Evolutionary conservation across 108 stramenopile species (phyloP).

Genomic region (Parietichytrium sp.): DNA sequence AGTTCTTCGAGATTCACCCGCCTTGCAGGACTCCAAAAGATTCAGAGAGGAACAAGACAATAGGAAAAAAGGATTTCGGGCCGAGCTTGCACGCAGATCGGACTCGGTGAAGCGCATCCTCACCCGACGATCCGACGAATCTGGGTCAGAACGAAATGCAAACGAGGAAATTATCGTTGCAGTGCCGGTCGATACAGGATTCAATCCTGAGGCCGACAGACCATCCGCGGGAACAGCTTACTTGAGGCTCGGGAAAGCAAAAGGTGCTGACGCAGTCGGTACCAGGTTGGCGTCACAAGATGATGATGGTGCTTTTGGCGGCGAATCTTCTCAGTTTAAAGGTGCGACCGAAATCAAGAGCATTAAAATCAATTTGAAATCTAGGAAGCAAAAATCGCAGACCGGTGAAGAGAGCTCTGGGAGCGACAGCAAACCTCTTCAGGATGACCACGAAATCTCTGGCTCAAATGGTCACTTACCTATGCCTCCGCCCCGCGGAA

Average conservation of each 20-base stretch:
- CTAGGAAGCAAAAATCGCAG: too few species aligned
- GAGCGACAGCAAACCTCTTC: too few species aligned
- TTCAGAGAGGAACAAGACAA: constrained; percentile 7
- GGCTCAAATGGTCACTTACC: too few species aligned
- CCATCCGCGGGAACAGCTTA: background rate
- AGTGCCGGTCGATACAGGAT: background rate
- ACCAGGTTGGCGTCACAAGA: background rate
- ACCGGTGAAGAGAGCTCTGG: too few species aligned
- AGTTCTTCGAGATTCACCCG: background rate
- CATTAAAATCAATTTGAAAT: background rate
- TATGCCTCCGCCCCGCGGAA: too few species aligned
- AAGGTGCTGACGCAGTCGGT: background rate
- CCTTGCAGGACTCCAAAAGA: background rate
- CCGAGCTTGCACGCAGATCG: background rate
- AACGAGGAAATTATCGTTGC: background rate
- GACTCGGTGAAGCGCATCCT: background rate
- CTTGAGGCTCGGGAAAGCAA: background rate
- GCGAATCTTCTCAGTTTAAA: background rate
- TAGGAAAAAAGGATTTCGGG: background rate
- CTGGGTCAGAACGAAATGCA: too few species aligned
- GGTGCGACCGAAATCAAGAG: background rate
- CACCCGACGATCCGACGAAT: background rate
- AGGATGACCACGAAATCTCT: too few species aligned
- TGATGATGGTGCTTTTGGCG: background rate
- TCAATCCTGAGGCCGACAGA: constrained; percentile 15